These are phyloP conservation scores for Neonectria punicea DNA, from an alignment of 2,329 filamentous ascomycete genomes.

Conservation along the genomic window DNA sequence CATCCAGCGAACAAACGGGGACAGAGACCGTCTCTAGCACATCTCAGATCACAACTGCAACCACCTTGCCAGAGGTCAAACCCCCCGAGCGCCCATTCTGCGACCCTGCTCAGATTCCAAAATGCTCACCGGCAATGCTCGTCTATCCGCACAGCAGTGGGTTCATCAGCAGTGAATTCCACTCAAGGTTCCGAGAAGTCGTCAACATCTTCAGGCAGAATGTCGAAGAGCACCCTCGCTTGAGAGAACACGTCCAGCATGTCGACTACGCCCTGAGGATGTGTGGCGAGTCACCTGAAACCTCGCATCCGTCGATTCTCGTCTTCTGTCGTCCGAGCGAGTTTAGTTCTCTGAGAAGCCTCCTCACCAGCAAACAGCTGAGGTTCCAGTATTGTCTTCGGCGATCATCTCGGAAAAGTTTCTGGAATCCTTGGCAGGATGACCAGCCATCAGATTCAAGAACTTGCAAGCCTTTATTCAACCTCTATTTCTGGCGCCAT, in stretches of 20 bases:
- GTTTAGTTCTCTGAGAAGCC: background rate
- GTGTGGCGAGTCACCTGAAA: background rate
- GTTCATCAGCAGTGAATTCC: background rate
- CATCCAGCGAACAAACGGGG: background rate
- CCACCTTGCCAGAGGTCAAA: background rate
- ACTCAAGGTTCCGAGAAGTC: background rate
- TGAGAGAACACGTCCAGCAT: background rate
- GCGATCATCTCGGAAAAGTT: background rate
- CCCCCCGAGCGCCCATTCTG: background rate
- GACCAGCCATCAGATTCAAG: too few relatives aligned
- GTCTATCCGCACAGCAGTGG: background rate
- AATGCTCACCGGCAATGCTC: background rate
- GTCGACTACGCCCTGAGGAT: background rate
- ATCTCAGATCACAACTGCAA: background rate
- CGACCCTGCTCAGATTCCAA: background rate
- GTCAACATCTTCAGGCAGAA: constrained; percentile 1
- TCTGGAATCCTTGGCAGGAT: background rate
- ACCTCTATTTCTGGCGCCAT: background rate
- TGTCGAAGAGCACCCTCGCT: background rate
- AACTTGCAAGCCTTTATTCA: background rate
- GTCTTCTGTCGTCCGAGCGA: background rate
- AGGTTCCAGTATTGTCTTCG: background rate
- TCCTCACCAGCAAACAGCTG: background rate
- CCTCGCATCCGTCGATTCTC: background rate
- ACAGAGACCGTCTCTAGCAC: background rate